Percentiles rank a stretch among this genome's conserved stretches.
Conservation (phyloP, 2,329 filamentous ascomycete genomes). For the Arthrobotrys megalospora region DNA sequence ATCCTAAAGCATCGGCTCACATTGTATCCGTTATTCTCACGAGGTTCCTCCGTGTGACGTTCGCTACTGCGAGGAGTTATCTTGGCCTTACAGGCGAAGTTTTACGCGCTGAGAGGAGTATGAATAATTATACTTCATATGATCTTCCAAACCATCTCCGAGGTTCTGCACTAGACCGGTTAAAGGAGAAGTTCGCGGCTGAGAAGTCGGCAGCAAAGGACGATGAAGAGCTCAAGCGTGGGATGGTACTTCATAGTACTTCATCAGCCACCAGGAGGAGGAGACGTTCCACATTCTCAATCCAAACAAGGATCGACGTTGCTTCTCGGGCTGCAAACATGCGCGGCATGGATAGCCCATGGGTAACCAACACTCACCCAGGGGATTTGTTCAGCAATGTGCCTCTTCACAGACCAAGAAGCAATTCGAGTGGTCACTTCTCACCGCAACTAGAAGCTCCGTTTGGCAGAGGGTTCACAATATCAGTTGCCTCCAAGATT, state of each 20-base stretch:
- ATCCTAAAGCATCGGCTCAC: conserved; percentile 95
- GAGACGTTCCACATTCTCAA: conserved; percentile 75
- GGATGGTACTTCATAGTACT: conserved; percentile 93
- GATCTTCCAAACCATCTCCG: conserved; percentile 92
- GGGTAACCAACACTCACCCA: conserved; percentile 50
- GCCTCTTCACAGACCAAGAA: conserved; percentile 46
- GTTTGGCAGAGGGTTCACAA: conserved; percentile 32
- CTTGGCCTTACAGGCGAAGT: conserved; percentile 93
- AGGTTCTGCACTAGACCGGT: conserved; percentile 82
- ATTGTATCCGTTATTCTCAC: conserved; percentile 98
- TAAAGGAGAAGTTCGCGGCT: conserved; percentile 92
- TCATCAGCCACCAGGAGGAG: conserved; percentile 73
- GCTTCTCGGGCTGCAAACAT: conserved; percentile 37
- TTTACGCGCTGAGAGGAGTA: conserved; percentile 89
- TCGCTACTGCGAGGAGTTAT: conserved; percentile 94
- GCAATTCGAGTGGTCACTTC: conserved; percentile 47
- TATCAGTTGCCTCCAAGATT: conserved; percentile 29
- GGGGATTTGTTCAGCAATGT: conserved; percentile 58
- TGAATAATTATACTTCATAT: conserved; percentile 92
- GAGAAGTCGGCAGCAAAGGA: conserved; percentile 86
- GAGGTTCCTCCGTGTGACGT: conserved; percentile 90
- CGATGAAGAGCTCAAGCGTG: conserved; percentile 84
- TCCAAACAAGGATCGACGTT: conserved; percentile 75
- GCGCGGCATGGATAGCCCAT: conserved; percentile 42
- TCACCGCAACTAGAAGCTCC: conserved; percentile 39